Evolutionary conservation across 208 protist genomes (phyloP), one percentile per base, ranked within the genome.

Genomic region (Spongospora subterranea): DNA sequence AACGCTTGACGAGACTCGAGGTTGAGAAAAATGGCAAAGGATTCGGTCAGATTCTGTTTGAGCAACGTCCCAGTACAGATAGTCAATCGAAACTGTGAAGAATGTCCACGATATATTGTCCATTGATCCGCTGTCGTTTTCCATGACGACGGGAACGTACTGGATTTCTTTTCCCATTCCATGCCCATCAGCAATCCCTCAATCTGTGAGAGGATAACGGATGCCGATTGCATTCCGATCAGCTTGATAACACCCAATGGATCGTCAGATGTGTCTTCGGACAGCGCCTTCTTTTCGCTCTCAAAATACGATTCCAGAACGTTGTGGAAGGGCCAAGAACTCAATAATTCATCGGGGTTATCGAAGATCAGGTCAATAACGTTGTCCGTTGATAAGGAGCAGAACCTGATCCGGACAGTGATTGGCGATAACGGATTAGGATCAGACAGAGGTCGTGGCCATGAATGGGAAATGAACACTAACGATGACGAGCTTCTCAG

Each of bases 1-100:
- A 82, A 20, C 17, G 71, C 71, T n/a, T 13, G 6, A 20, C 35
- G 6, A 35, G 71, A 6, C 6, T 35, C 71, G 40, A 82, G 6
- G n/a, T 82, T n/a, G n/a, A 82, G 71, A 43, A 82, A 82, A n/a
- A 82, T 82, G 6, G 71, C 71, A n/a, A 82, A 82, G 71, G 35
- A 13, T 6, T 6, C 71, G 35, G n/a, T 43, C 17, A 35, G 71
- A 39, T 82, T 35, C 17, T 35, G 6, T 82, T 82, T 35, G 35
- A 6, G 13, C 13, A 29, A 29, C 13, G 24, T 29, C 13, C 6
- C 17, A 82, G n/a, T 45, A n/a, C 71, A 82, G 35, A 82, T n/a
- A 13, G 35, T 35, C 11, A 82, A 40, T 6, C 71, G 71, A 35
- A 20, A 17, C 40, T 35, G 35, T 17, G 6, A 20, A 13, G 40